A percentile compares a stretch with the other conserved stretches of the same genome.
Evolutionary conservation across 2,329 filamentous ascomycete species (phyloP).

Genomic region (Atkinsonella hypoxylon): DNA sequence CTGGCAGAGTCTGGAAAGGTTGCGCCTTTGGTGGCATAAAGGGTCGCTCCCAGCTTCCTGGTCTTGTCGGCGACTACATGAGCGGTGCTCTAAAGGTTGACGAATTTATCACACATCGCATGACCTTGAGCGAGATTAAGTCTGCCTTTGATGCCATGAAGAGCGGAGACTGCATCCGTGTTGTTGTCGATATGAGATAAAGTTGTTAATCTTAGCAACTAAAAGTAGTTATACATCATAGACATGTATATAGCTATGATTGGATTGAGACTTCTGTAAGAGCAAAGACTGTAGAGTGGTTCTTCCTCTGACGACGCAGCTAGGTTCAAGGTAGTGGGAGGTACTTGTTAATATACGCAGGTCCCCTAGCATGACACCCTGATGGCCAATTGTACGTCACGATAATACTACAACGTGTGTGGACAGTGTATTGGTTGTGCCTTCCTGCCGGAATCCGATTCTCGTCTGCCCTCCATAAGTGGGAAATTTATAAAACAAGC

Average conservation of each 20-base stretch:
- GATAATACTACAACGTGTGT: neutral
- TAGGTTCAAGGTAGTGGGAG: neutral
- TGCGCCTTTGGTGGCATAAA: slow-evolving; percentile 98
- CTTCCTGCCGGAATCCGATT: too few species aligned
- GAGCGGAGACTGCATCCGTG: slow-evolving; percentile 90
- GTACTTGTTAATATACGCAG: neutral
- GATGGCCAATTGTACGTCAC: neutral
- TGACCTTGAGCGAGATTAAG: slow-evolving; percentile 75
- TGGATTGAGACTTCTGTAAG: too few species aligned
- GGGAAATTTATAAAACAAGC: neutral
- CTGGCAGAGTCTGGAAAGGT: slow-evolving; percentile 93
- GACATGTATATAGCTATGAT: neutral
- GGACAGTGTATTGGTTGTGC: too few species aligned
- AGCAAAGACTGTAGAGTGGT: too few species aligned
- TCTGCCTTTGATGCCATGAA: slow-evolving; percentile 89
- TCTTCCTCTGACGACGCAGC: too few species aligned
- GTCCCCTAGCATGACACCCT: neutral
- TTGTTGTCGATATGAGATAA: slow-evolving; percentile 61
- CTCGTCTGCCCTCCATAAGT: neutral
- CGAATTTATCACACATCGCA: slow-evolving; percentile 97
- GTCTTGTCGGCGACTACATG: slow-evolving; percentile 81
- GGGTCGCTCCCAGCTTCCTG: slow-evolving; percentile 82
- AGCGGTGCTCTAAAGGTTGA: slow-evolving; percentile 89
- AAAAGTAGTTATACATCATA: neutral
- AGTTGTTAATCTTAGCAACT: slow-evolving; percentile 14